These are phyloP conservation scores for Cladosporium sp. DNA, from an alignment of 2,329 filamentous ascomycete genomes.

Conservation along the genomic window DNA sequence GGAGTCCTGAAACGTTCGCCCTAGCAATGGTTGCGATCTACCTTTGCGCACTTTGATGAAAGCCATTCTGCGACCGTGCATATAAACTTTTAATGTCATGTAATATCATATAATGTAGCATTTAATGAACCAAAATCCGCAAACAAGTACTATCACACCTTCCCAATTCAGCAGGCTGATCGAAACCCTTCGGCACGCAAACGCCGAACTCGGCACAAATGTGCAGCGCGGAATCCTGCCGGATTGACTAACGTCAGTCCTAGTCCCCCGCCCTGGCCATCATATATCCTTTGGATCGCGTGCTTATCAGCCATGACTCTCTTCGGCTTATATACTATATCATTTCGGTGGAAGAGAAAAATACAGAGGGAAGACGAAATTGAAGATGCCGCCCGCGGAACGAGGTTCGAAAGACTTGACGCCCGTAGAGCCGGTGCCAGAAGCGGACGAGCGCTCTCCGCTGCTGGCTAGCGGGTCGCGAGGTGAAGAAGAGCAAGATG, in stretches of 20 bases:
- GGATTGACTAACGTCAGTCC: not conserved
- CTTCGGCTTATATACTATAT: no score
- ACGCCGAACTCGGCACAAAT: conserved; percentile 4
- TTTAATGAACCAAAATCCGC: not conserved
- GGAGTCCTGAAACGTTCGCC: not conserved
- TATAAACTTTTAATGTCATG: conserved; percentile 2
- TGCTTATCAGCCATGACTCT: not conserved
- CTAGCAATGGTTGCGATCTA: not conserved
- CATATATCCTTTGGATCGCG: not conserved
- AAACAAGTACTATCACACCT: not conserved
- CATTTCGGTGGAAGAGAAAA: not conserved
- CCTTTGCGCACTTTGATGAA: not conserved
- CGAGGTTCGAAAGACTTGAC: not conserved
- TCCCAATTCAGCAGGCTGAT: conserved; percentile 1
- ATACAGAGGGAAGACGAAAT: no score
- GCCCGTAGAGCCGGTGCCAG: conserved; percentile 15
- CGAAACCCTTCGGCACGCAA: not conserved
- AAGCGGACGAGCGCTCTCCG: conserved; percentile 20
- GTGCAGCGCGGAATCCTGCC: no score
- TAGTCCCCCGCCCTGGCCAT: not conserved
- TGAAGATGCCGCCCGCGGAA: not conserved
- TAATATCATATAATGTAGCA: conserved; percentile 3
- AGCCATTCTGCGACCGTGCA: not conserved
- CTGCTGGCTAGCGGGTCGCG: conserved; percentile 17
- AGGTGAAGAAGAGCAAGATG: conserved; percentile 11